Evolutionary conservation across 257 asterid species (phyloP).

Genomic region (Solanum stenotomum): DNA sequence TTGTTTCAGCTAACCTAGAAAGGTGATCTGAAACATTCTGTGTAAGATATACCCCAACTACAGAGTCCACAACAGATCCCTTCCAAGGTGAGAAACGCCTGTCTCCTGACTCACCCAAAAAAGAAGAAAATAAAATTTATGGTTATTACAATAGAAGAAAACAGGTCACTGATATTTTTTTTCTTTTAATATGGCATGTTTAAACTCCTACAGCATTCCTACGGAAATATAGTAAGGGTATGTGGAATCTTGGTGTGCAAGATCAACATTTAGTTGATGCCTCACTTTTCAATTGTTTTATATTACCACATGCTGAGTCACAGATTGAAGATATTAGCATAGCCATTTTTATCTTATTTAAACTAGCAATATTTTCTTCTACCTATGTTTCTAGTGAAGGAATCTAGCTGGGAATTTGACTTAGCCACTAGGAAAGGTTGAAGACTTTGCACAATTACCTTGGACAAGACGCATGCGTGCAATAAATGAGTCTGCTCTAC

Average conservation of each 20-base stretch:
- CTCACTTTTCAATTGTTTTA: background rate
- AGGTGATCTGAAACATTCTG: constrained; percentile 56
- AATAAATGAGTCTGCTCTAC: constrained; percentile 47
- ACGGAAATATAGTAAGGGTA: background rate
- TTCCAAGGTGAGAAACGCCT: constrained; percentile 52
- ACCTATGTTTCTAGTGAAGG: background rate
- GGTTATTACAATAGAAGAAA: background rate
- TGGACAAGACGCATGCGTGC: constrained; percentile 56
- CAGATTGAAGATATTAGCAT: background rate
- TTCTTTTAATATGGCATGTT: background rate
- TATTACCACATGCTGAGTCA: background rate
- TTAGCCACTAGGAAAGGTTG: background rate
- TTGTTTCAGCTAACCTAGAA: constrained; percentile 32
- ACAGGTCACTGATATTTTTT: background rate
- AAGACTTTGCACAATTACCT: constrained; percentile 15
- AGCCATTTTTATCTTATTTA: background rate
- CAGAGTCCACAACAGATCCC: constrained; percentile 52
- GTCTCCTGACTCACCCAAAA: constrained; percentile 27
- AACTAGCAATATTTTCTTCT: background rate
- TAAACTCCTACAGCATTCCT: background rate
- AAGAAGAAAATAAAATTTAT: background rate
- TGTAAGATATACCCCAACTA: constrained; percentile 46
- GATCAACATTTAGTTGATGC: background rate
- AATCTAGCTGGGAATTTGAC: background rate
- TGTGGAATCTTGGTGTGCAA: background rate